phyloP scores from a whole-genome alignment of 352 stramenopile genomes.

The Phytophthora rubi region DNA sequence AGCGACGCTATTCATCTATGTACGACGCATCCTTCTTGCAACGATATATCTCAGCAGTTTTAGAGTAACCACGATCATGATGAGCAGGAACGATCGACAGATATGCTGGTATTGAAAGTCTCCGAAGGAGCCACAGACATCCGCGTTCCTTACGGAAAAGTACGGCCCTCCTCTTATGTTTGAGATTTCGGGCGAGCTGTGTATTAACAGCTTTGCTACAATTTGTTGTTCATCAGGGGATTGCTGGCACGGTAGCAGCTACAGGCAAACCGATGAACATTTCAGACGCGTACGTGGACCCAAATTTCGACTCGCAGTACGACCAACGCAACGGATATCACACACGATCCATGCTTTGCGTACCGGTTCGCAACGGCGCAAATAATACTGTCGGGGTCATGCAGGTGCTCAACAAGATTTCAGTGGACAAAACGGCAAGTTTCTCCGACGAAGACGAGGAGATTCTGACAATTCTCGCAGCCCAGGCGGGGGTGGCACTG shows the following conservation, averaged over 20 bases:
- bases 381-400: slow-evolving; percentile 90
- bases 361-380: slow-evolving; percentile 82
- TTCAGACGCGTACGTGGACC: slow-evolving; percentile 92
- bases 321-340: slow-evolving; percentile 92
- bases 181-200: not conserved
- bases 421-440: slow-evolving; percentile 50
- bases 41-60: not conserved
- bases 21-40: slow-evolving; percentile 18
- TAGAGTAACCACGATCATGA: not conserved
- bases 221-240: slow-evolving; percentile 54
- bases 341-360: slow-evolving; percentile 92
- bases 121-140: slow-evolving; percentile 89
- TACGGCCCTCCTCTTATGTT: slow-evolving; percentile 17
- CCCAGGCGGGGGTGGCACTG: slow-evolving; percentile 86
- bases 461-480: slow-evolving; percentile 84
- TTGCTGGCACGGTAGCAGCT: slow-evolving; percentile 87
- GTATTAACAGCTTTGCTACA: not conserved
- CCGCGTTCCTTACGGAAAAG: slow-evolving; percentile 79
- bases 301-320: slow-evolving; percentile 93
- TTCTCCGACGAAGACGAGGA: slow-evolving; percentile 92
- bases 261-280: slow-evolving; percentile 91
- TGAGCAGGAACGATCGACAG: slow-evolving; percentile 63
- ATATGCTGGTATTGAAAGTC: slow-evolving; percentile 88
- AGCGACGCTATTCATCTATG: slow-evolving; percentile 91
- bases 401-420: slow-evolving; percentile 90